These are phyloP conservation scores for Polyplosphaeria fusca DNA, from an alignment of 495 filamentous ascomycete species.

Conservation along the genomic window DNA sequence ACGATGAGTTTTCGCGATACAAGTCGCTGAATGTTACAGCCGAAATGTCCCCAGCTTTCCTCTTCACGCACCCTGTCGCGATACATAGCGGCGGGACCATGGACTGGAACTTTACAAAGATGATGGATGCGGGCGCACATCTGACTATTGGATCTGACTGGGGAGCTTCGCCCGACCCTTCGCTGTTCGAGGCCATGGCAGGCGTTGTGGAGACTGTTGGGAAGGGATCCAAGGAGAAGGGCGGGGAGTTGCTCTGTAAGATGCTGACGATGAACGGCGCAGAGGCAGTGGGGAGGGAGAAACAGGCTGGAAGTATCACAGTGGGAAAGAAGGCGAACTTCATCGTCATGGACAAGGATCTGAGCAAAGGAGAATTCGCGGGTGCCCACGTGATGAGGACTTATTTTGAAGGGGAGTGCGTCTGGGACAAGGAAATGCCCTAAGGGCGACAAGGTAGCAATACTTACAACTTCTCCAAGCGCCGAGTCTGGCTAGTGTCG, in stretches of 20 bases:
- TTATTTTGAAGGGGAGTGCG: conserved; percentile 24
- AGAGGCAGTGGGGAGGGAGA: conserved; percentile 49
- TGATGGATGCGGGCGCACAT: conserved; percentile 15
- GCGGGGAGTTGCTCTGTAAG: conserved; percentile 19
- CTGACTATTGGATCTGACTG: conserved; percentile 27
- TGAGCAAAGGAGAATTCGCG: conserved; percentile 26
- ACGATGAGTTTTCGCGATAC: conserved; percentile 19
- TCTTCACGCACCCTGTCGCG: conserved; percentile 28
- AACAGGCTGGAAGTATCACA: conserved; percentile 50
- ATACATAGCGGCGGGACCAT: conserved; percentile 17
- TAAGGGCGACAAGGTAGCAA: no score
- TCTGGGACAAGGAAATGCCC: conserved; percentile 23
- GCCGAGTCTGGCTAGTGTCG: no score
- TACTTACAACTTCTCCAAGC: no score
- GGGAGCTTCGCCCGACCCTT: conserved; percentile 20
- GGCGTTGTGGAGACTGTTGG: conserved; percentile 13
- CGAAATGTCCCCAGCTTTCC: conserved; percentile 29
- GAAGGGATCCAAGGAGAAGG: conserved; percentile 12
- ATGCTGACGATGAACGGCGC: conserved; percentile 39
- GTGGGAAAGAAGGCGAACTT: conserved; percentile 57
- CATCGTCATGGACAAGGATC: conserved; percentile 38
- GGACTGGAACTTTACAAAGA: conserved; percentile 28
- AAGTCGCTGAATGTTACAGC: conserved; percentile 18
- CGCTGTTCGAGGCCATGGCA: conserved; percentile 3
- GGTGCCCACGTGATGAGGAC: conserved; percentile 18